phyloP scores from a whole-genome alignment of 257 asterid species.

The Gynochthodes officinalis region DNA sequence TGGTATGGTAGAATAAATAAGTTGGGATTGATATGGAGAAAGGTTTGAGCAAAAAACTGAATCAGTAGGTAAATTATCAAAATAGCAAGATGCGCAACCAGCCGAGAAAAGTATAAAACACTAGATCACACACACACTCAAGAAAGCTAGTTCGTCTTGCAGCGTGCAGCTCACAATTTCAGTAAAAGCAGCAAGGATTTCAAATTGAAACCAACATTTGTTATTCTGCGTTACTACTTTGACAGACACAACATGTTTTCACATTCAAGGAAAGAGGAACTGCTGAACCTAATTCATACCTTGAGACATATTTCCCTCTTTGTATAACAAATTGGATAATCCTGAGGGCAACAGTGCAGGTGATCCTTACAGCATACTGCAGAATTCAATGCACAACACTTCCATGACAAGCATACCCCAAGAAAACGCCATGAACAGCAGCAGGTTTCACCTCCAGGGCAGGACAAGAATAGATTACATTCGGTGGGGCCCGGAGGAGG shows the following conservation, averaged over 20 bases:
- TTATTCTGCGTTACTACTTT: neutral
- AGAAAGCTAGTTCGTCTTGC: neutral
- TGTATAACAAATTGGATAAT: conserved; percentile 77
- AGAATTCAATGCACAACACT: conserved; percentile 66
- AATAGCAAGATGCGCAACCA: neutral
- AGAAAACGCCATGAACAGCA: conserved; percentile 62
- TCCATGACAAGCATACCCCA: conserved; percentile 78
- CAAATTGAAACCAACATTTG: neutral
- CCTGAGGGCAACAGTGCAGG: conserved; percentile 66
- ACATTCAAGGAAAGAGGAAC: neutral
- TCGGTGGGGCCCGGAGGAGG: conserved; percentile 66
- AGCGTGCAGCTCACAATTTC: neutral
- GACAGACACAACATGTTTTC: neutral
- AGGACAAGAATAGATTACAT: conserved; percentile 62
- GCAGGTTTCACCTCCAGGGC: conserved; percentile 76
- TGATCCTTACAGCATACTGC: conserved; percentile 79
- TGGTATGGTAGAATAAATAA: neutral
- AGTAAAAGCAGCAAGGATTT: neutral
- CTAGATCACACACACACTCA: neutral
- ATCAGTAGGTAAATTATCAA: neutral
- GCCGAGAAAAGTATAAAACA: neutral
- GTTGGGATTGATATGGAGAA: neutral
- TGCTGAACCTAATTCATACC: conserved; percentile 34
- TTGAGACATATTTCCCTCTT: conserved; percentile 53
- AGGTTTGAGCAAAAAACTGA: neutral